Conservation (phyloP, 2,329 filamentous ascomycete species). For the Gliomastix tumulicola region DNA sequence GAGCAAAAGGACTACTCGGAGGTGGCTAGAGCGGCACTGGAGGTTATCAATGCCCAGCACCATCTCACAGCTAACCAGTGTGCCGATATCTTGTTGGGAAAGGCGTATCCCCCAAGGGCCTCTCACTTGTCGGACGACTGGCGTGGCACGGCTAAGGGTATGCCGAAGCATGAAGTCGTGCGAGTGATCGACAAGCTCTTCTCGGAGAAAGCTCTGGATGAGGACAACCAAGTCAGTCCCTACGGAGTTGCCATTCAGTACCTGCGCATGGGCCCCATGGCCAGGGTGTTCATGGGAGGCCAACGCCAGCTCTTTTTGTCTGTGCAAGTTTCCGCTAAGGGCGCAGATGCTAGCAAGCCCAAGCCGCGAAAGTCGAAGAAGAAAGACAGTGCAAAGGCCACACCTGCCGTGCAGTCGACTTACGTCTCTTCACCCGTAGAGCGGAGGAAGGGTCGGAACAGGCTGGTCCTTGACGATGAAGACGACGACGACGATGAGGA, state of each 20-base stretch:
- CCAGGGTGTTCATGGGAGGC: slow-evolving; percentile 33
- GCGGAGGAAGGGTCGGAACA: slow-evolving; percentile 18
- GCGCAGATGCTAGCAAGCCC: slow-evolving; percentile 18
- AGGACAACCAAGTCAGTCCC: slow-evolving; percentile 51
- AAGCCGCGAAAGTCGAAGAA: slow-evolving; percentile 28
- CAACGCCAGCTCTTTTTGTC: slow-evolving; percentile 37
- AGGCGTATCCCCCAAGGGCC: slow-evolving; percentile 51
- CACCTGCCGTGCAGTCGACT: slow-evolving; percentile 34
- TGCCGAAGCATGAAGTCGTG: slow-evolving; percentile 72
- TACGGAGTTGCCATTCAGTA: slow-evolving; percentile 69
- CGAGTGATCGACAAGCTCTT: slow-evolving; percentile 75
- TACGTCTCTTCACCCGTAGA: slow-evolving; percentile 46
- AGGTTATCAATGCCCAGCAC: slow-evolving; percentile 54
- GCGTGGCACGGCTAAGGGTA: slow-evolving; percentile 60
- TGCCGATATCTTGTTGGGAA: slow-evolving; percentile 76
- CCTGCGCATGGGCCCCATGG: slow-evolving; percentile 40
- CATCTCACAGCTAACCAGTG: slow-evolving; percentile 71
- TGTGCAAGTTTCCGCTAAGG: slow-evolving; percentile 25
- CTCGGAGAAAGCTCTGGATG: slow-evolving; percentile 64
- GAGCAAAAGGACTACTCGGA: slow-evolving; percentile 70
- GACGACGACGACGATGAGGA: slow-evolving; percentile 29
- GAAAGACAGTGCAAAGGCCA: slow-evolving; percentile 21
- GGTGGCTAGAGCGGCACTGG: slow-evolving; percentile 64
- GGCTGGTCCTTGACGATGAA: slow-evolving; percentile 16
- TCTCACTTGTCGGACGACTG: slow-evolving; percentile 46